Conservation (phyloP, 441 rosid genomes). For the Euphorbia corollata region DNA sequence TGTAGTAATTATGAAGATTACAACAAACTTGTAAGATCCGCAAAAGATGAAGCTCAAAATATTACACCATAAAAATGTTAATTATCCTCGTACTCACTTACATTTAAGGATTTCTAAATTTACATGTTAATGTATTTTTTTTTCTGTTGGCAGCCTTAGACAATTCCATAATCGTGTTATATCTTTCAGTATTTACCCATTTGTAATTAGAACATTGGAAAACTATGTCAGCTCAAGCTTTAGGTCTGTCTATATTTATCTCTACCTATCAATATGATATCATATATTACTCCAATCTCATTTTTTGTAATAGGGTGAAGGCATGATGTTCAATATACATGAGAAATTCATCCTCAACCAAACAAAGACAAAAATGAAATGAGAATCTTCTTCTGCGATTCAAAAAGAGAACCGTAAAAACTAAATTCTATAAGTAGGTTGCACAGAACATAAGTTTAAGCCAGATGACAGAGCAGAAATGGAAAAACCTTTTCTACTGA, state of each 20-base stretch:
- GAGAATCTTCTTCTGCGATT: neutral
- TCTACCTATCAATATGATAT: neutral
- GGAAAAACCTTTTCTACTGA: slow-evolving; percentile 67
- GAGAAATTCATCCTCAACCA: neutral
- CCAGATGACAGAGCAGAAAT: slow-evolving; percentile 4
- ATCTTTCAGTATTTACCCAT: neutral
- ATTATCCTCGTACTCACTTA: neutral
- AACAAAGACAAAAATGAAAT: neutral
- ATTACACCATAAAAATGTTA: no score
- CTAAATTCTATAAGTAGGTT: neutral
- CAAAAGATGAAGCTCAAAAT: neutral
- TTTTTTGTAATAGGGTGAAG: neutral
- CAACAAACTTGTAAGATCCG: neutral
- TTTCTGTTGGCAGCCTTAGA: neutral
- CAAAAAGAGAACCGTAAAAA: neutral
- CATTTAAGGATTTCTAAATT: neutral
- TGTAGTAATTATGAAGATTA: neutral
- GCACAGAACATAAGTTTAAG: neutral
- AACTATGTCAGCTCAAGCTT: neutral
- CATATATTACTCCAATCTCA: neutral
- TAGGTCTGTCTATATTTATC: neutral
- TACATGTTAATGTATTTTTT: neutral
- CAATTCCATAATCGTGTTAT: neutral
- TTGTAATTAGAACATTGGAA: neutral
- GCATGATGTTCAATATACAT: neutral